Conservation (phyloP, 2,329 filamentous ascomycete species). For the Alternaria sp. region DNA sequence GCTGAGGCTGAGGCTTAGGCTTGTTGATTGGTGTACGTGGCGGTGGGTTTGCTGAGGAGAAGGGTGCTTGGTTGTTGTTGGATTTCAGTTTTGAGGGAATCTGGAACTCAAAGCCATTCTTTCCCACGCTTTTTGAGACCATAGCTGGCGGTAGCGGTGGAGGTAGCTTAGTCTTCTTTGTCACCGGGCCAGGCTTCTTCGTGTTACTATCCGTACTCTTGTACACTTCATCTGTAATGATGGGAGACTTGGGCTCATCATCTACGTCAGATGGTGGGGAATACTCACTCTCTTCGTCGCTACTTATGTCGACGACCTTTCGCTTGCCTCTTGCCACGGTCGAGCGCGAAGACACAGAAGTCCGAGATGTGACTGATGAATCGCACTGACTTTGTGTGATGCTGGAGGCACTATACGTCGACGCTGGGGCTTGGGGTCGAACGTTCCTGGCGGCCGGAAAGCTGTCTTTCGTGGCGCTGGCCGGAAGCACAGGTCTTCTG, state of each 20-base stretch:
- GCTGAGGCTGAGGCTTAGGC: background rate
- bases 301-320: conserved; percentile 13
- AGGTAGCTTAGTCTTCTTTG: conserved; percentile 6
- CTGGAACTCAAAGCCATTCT: conserved; percentile 21
- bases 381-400: background rate
- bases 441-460: conserved; percentile 1
- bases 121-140: conserved; percentile 2
- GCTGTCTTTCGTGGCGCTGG: conserved; percentile 6
- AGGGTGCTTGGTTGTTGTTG: background rate
- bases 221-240: background rate
- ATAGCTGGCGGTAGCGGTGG: background rate
- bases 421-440: conserved; percentile 15
- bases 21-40: background rate
- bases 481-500: conserved; percentile 22
- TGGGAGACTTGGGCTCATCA: conserved; percentile 9
- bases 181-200: background rate
- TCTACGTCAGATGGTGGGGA: conserved; percentile 13
- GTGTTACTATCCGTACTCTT: background rate
- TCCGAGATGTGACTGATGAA: conserved; percentile 10
- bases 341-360: conserved; percentile 1
- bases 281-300: conserved; percentile 20
- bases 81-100: background rate
- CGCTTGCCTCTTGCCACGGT: conserved; percentile 12
- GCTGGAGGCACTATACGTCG: background rate
- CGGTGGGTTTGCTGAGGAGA: background rate